phyloP scores from a whole-genome alignment of 2,329 filamentous ascomycete genomes.

The Fusarium tuaranense region DNA sequence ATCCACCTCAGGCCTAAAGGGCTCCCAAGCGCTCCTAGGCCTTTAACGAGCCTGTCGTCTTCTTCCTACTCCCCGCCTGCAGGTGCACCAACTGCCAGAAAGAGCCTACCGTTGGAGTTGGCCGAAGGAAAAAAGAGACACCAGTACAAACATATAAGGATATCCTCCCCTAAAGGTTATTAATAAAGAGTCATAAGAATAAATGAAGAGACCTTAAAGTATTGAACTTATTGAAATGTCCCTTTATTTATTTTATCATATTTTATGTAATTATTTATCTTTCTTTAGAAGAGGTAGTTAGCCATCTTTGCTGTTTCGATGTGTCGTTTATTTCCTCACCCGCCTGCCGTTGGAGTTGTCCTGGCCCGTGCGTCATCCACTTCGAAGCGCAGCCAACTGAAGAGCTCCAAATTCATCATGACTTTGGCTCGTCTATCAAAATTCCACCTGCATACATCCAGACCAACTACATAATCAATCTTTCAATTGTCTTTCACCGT shows the following conservation, averaged over 20 bases:
- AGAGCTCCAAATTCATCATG: conserved; percentile 43
- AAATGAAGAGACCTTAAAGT: not conserved
- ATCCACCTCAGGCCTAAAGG: not conserved
- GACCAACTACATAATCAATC: conserved; percentile 5
- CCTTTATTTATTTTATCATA: too few species aligned
- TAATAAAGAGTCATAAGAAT: not conserved
- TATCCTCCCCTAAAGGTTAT: too few species aligned
- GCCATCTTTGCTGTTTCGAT: too few species aligned
- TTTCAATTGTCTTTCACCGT: not conserved
- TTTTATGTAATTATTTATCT: too few species aligned
- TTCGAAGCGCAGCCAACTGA: conserved; percentile 30
- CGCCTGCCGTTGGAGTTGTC: not conserved
- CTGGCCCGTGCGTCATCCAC: conserved; percentile 40
- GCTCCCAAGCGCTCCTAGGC: conserved; percentile 3
- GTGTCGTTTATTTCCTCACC: too few species aligned
- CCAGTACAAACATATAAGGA: too few species aligned
- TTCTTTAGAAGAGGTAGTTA: too few species aligned
- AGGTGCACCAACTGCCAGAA: conserved; percentile 24
- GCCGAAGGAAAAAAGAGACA: too few species aligned
- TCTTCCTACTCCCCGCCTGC: conserved; percentile 13
- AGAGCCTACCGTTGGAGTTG: conserved; percentile 13
- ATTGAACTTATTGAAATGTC: not conserved
- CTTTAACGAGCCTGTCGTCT: conserved; percentile 37
- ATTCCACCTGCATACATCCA: not conserved
- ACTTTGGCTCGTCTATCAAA: conserved; percentile 36